Conservation (phyloP, 441 rosid species). For the Rhodomyrtus psidioides region DNA sequence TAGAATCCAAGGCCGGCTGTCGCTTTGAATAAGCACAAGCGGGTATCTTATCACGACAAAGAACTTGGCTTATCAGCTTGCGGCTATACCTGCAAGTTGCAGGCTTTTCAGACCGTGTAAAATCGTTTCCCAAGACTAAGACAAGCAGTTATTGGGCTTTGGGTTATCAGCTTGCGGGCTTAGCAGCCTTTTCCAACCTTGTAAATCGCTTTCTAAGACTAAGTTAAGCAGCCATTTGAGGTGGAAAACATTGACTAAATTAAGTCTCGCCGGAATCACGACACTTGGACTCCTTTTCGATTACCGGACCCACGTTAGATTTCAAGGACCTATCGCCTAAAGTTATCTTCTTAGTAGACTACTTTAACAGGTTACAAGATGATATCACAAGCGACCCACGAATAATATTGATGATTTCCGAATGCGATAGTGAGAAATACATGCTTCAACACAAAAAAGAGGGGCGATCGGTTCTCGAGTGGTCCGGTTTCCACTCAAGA, state of each 20-base stretch:
- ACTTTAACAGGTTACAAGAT: accelerated
- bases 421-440: neutral
- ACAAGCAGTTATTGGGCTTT: no score
- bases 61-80: neutral
- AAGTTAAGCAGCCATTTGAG: neutral
- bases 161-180: no score
- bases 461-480: no score
- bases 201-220: neutral
- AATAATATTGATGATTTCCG: neutral
- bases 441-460: neutral
- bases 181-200: no score
- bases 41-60: neutral
- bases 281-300: neutral
- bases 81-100: neutral
- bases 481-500: no score
- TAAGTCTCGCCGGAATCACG: neutral
- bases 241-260: neutral
- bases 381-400: accelerated
- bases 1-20: neutral
- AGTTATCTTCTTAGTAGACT: neutral
- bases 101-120: neutral
- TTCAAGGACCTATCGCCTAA: neutral
- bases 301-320: neutral
- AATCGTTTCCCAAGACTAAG: no score
- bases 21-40: neutral